Evolutionary conservation across 2,329 filamentous ascomycete species (phyloP), one percentile per base, ranked within the genome.

Genomic region (Trichophyton benhamiae): DNA sequence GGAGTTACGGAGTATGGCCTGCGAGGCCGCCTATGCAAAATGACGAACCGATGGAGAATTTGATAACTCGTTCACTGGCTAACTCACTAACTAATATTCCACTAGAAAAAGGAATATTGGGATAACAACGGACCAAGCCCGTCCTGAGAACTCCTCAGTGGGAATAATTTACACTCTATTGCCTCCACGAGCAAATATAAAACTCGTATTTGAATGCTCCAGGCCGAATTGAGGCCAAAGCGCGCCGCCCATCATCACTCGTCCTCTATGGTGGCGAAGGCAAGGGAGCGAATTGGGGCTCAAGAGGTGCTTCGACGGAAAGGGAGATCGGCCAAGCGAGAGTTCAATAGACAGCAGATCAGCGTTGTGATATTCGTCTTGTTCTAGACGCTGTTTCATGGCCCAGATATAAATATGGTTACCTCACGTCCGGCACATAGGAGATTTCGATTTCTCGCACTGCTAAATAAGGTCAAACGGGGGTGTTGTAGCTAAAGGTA

Each of bases 221-320:
- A 53, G 49, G 49, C 49, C 49, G 49, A 33, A n/a, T 53, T 30
- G 27, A 30, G 49, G 49, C 49, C 49, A 53, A 53, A 53, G 49
- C 49, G 44, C 44, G 17, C 20, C 44, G 17, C 20, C 20, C 9
- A 20, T 20, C n/a, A 11, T 48, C n/a, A 13, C 27, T n/a, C 48
- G 7, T 22, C 30, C 4, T 53, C 4, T 2, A 25, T 3, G 13
- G 27, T 30, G 49, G 49, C 27, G 25, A 30, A 15, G 7, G 13
- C 5, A 25, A 30, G 27, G 30, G 9, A 30, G 11, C 22, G 22
- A 33, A 53, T 30, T 13, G n/a, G 27, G 49, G 20, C 27, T 20
- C 7, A 30, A 13, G 48, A 25, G 22, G 22, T 15, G 22, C n/a
- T 20, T 11, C 8, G 44, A 13, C 4, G 17, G 44, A 25, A 25